phyloP scores from a whole-genome alignment of 805 yeast genomes.

The Ogataea polymorpha region DNA sequence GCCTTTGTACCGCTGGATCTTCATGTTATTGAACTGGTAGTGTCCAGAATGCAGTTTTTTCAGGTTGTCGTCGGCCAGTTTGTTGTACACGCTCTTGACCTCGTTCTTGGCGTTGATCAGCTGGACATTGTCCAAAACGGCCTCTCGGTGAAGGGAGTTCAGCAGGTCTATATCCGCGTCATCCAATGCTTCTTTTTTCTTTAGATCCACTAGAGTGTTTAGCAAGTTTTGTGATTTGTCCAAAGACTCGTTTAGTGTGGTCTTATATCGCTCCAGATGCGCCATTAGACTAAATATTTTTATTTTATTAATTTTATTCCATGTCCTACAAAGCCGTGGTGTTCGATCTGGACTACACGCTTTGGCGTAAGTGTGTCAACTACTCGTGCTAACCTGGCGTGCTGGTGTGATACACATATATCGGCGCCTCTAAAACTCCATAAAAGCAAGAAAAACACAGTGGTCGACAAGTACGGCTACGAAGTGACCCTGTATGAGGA shows the following conservation, averaged over 20 bases:
- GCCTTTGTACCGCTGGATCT: conserved; percentile 17
- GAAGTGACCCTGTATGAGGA: conserved; percentile 60
- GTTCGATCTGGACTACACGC: conserved; percentile 71
- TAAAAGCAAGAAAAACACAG: conserved; percentile 29
- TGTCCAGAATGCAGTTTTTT: conserved; percentile 14
- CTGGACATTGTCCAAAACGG: conserved; percentile 21
- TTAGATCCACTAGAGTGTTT: conserved; percentile 7
- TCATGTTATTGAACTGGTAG: conserved; percentile 20
- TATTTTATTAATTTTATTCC: background rate
- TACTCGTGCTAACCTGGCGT: conserved; percentile 27
- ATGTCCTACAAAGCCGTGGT: conserved; percentile 47
- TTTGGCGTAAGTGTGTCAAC: conserved; percentile 59
- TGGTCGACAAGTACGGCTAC: conserved; percentile 55
- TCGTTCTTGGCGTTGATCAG: conserved; percentile 20
- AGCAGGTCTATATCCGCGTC: conserved; percentile 8
- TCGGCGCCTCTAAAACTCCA: conserved; percentile 45
- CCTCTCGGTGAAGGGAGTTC: conserved; percentile 14
- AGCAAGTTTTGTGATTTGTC: conserved; percentile 13
- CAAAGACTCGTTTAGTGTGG: conserved; percentile 19
- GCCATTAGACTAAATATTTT: background rate
- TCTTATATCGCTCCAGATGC: conserved; percentile 10
- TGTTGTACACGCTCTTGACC: conserved; percentile 17
- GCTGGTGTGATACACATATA: conserved; percentile 80
- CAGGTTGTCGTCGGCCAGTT: conserved; percentile 12
- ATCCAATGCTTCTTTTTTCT: background rate